A percentile compares a stretch with the other conserved stretches of the same genome.
phyloP scores from a whole-genome alignment of 306 rosid species.

The Rubus parviflorus region DNA sequence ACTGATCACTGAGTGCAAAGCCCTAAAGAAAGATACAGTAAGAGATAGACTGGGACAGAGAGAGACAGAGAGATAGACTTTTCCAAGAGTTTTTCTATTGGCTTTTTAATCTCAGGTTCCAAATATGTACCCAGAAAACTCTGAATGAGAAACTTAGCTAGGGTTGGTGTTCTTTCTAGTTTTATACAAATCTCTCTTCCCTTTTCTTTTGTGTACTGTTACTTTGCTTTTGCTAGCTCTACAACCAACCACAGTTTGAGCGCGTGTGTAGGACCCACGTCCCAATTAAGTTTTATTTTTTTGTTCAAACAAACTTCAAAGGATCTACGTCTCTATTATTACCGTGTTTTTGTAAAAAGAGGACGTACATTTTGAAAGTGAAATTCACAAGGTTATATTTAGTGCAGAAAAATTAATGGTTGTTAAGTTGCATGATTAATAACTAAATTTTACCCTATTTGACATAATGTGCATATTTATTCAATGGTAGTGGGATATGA shows the following conservation, averaged over 20 bases:
- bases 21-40: conserved; percentile 38
- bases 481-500: not conserved
- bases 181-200: conserved; percentile 45
- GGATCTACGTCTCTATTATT: not conserved
- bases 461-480: too few species aligned
- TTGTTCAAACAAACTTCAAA: too few species aligned
- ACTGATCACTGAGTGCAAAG: conserved; percentile 26
- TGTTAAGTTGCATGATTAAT: too few species aligned
- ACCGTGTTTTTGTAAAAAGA: not conserved
- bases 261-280: conserved; percentile 20
- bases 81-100: conserved; percentile 22
- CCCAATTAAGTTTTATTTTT: too few species aligned
- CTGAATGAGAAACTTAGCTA: conserved; percentile 29
- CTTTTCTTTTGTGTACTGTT: conserved; percentile 25
- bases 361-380: too few species aligned
- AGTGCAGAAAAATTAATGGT: too few species aligned
- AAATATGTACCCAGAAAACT: conserved; percentile 41
- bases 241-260: not conserved
- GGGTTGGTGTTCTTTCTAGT: conserved; percentile 65
- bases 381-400: too few species aligned
- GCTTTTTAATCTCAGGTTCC: conserved; percentile 42
- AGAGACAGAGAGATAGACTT: conserved; percentile 25
- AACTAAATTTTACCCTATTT: too few species aligned
- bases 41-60: conserved; percentile 10
- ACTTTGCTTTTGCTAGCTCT: not conserved